Base-by-base conservation (phyloP, 2,329 filamentous ascomycete genomes). In the Chrysoporthe cubensis region DNA sequence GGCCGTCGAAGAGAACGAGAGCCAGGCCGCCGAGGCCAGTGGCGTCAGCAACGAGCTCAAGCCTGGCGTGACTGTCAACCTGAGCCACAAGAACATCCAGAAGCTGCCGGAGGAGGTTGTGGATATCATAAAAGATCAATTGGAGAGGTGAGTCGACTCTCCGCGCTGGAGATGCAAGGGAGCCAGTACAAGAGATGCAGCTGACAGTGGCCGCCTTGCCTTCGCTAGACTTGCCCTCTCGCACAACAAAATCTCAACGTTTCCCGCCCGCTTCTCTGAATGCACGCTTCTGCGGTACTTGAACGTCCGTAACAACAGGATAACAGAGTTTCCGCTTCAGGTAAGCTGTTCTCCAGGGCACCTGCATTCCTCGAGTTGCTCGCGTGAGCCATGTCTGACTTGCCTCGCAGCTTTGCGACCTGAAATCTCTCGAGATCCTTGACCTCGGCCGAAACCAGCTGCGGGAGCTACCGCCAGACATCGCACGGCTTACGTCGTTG, bases 401-500 rank as follows among this genome's bases (percentile, higher is more conserved):
- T 74, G 62, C 71, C 71, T 32, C 48, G 32, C 76, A 97, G 94
- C 87, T 98, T 68, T 94, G 95, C 77, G 90, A 94, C 78, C 85
- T 98, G 70, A 90, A 88, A 64, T 91, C 93, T 44, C 87, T 98
- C 66, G 94, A 98, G 80, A 97, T 97, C 68, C 87, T 98, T 70
- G 95, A 98, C 80, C 85, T 98, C 65, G 94, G 94, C 77, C 88
- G 92, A 73, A 98, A 98, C 77, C 93, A 91, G 77, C 89, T 98
- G 70, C 87, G 87, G 60, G 82, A 87, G 11, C 85, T 98, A 1
- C 94, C 95, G 0, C 87, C 90, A 59, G 91, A 94, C 65, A 92
- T 97, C 70, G 88, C 87, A 69, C 93, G 90, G 75, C 83, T 98
- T 74, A 90, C 90, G 5, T 97, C 93, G 1, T 82, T 98, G 71